Base-by-base conservation (phyloP, 352 stramenopile species). In the Pythium dissotocum region DNA sequence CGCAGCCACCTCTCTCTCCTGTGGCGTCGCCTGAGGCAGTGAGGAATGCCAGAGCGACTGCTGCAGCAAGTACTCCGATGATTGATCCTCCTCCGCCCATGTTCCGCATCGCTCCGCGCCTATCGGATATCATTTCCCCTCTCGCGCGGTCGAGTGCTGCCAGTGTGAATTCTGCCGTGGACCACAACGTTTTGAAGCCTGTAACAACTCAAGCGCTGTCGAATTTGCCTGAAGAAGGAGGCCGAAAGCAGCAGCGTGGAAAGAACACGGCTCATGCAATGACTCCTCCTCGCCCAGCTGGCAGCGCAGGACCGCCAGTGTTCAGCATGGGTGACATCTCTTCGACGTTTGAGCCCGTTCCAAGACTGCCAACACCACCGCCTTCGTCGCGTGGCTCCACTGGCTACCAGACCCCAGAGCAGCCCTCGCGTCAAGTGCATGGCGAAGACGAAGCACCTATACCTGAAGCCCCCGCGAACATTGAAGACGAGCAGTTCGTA, bases 121-220 rank as follows among this genome's bases (percentile, higher is more conserved):
- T 72, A 0, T 72, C 66, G 8, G 66, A 72, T 18, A 72, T 72
- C 36, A 68, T 72, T 10, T 51, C 59, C 9, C 66, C 66, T 24
- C 30, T 72, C 4, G 66, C 66, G 3, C 58, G 59, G 12, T 72
- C 59, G 3, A 30, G 57, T 14, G 54, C 66, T 14, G 58, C 52
- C 4, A 10, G 53, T 16, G 44, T 33, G 48, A 33, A 13, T 33
- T 21, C 42, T 40, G 58, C 66, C 8, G 46, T 35, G 14, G 66
- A 72, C 48, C 44, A 67, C 28, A 72, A 72, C 18, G 66, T 72
- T 6, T 35, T 72, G 18, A 72, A 46, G 28, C 54, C 66, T 5
- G 66, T 72, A 21, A 72, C 54, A 16, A 44, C 66, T 4, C 52
- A 67, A 28, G 66, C 42, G 44, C 48, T 72, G 24, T 21, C 8